Evolutionary conservation across 2,329 filamentous ascomycete genomes (phyloP), one percentile per base, ranked within the genome.

Genomic region (Colletotrichum ledebouriae): DNA sequence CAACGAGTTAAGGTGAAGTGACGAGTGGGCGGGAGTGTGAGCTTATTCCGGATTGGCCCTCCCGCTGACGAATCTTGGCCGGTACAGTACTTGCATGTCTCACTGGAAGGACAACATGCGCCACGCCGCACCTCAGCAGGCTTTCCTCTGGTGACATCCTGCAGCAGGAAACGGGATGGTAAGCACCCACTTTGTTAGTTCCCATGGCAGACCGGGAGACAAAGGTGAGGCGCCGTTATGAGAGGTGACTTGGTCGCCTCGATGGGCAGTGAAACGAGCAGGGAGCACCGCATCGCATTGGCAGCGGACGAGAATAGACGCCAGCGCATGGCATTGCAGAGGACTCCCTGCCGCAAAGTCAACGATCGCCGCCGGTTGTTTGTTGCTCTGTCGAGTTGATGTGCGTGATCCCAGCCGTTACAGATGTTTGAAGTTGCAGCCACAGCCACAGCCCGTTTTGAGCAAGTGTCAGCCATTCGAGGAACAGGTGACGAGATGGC

Each of bases 1-100:
- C 15, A 13, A 49, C 22, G 47, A 44, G 37, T 33, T 34, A 20
- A 46, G 22, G 37, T 20, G 22, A 42, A 10, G 25, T 52, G 59
- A 34, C 20, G n/a, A 37, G 37, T 34, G 47, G 37, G n/a, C n/a
- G 41, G 13, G 39, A 46, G 13, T 12, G 22, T 61, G 59, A 61
- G 59, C 59, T 61, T 61, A 47, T 61, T 53, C 17, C 15, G 22
- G 41, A 65, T 65, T 53, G 60, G 60, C 63, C 49, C 46, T 49
- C 37, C 55, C 34, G 50, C 47, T 59, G 60, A 68, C 34, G 59
- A 68, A 59, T 65, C 17, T 22, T 7, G 10, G 29, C 6, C 52
- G 17, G 12, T n/a, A 46, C 52, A 15, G 12, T n/a, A 46, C 22
- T 22, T 12, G 12, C 5, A 53, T 63, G 50, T 49, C 46, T 58